Base-by-base conservation (phyloP, 257 asterid species). In the Henckelia pumila region DNA sequence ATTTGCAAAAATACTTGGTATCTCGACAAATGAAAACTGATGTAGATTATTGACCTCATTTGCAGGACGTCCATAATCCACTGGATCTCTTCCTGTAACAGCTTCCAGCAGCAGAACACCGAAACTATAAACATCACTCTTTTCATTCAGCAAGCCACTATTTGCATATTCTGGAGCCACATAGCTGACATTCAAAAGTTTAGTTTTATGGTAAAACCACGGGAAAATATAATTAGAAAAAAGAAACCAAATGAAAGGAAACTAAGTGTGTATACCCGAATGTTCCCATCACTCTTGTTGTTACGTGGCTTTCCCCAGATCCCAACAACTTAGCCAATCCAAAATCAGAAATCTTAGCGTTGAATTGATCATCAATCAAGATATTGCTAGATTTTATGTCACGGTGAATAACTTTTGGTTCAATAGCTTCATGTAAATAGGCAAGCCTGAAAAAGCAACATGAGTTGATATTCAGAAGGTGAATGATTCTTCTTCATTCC, bases 261-360 rank as follows among this genome's bases (percentile, higher is more conserved):
- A 14, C 9, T 21, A 61, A 26, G 57, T 57, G 73, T 9, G 25
- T 59, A 44, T 82, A 93, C 99, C 99, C 99, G 57, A 89, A 93
- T 66, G 99, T 93, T 58, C 99, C 99, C 99, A 93, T 93, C 73
- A 93, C 99, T 77, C 99, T 83, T 20, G 99, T 93, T 13, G 96
- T 85, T 62, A 93, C 85, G 76, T 93, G 96, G 80, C 97, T 93
- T 83, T 93, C 96, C 55, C 95, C 96, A 1, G 97, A 82, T 17
- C 55, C 98, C 84, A 93, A 79, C 56, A 93, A 85, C 88, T 93
- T 93, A 26, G 99, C 97, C 86, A 93, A 80, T 59, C 99, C 99
- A 77, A 93, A 93, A 76, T 93, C 97, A 29, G 99, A 93, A 78
- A 90, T 89, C 78, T 93, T 93, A 66, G 94, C 84, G 49, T 90